phyloP scores from a whole-genome alignment of 2,329 filamentous ascomycete genomes.

The Sporothrix pallida region DNA sequence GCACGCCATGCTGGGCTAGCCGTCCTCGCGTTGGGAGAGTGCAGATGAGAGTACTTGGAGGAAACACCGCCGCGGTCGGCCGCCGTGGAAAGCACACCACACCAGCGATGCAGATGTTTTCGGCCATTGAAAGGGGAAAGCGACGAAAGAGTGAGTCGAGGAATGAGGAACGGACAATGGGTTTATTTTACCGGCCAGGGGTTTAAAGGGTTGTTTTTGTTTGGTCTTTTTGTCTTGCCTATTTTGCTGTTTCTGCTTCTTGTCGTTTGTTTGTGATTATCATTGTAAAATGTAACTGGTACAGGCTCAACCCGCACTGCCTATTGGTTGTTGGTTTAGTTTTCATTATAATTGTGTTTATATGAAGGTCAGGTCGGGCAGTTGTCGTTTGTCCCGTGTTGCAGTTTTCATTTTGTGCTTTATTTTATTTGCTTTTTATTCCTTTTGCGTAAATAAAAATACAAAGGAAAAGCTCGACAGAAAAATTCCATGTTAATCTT shows the following conservation, averaged over 20 bases:
- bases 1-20: slow-evolving; percentile 58
- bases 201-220: slow-evolving; percentile 19
- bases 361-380: background rate
- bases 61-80: background rate
- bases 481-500: no score
- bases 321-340: background rate
- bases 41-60: background rate
- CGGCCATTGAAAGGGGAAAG: background rate
- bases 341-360: background rate
- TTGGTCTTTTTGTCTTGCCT: slow-evolving; percentile 9
- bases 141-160: background rate
- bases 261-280: background rate
- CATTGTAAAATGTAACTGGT: slow-evolving; percentile 22
- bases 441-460: background rate
- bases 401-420: background rate
- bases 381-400: background rate
- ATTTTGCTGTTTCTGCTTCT: background rate
- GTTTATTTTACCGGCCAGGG: slow-evolving; percentile 19
- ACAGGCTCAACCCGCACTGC: background rate
- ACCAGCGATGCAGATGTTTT: background rate
- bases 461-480: no score
- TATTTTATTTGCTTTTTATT: no score
- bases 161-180: background rate
- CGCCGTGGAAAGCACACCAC: background rate
- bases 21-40: background rate